Percentiles rank a stretch among this genome's conserved stretches.
Conservation (phyloP, 345 rosid genomes). For the Acer negundo region DNA sequence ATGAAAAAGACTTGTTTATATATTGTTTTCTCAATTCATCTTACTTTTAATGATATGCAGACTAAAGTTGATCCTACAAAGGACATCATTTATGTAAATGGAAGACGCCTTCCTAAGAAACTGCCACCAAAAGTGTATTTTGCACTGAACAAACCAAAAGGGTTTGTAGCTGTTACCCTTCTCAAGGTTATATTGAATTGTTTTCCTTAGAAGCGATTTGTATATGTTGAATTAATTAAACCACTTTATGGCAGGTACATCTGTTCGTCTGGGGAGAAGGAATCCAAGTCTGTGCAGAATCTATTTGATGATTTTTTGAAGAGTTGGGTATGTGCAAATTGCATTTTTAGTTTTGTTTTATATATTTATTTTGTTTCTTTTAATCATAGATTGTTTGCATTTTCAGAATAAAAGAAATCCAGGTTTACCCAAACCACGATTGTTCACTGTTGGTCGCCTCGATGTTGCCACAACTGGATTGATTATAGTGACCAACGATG, state of each 20-base stretch:
- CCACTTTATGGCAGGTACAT: slow-evolving; percentile 63
- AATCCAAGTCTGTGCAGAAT: slow-evolving; percentile 61
- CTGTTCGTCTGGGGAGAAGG: slow-evolving; percentile 89
- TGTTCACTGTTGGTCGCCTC: slow-evolving; percentile 96
- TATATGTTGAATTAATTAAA: slow-evolving; percentile 10
- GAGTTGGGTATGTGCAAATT: slow-evolving; percentile 60
- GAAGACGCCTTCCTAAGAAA: slow-evolving; percentile 83
- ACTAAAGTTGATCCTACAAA: slow-evolving; percentile 84
- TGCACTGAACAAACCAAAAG: slow-evolving; percentile 97
- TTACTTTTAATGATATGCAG: slow-evolving; percentile 38
- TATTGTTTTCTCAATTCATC: neutral
- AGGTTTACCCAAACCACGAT: slow-evolving; percentile 76
- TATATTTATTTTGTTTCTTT: neutral
- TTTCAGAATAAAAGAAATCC: slow-evolving; percentile 67
- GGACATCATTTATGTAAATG: slow-evolving; percentile 85
- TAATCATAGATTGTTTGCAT: slow-evolving; percentile 14
- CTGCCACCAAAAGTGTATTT: slow-evolving; percentile 88
- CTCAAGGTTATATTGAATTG: slow-evolving; percentile 9
- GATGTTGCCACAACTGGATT: slow-evolving; percentile 95
- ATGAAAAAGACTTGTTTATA: neutral
- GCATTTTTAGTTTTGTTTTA: slow-evolving; percentile 5
- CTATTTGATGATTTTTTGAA: slow-evolving; percentile 71
- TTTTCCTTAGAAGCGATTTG: neutral
- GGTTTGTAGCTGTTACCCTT: slow-evolving; percentile 49
- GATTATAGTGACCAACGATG: slow-evolving; percentile 87